Conservation (phyloP, 352 stramenopile genomes). For the Phytophthora aleatoria region DNA sequence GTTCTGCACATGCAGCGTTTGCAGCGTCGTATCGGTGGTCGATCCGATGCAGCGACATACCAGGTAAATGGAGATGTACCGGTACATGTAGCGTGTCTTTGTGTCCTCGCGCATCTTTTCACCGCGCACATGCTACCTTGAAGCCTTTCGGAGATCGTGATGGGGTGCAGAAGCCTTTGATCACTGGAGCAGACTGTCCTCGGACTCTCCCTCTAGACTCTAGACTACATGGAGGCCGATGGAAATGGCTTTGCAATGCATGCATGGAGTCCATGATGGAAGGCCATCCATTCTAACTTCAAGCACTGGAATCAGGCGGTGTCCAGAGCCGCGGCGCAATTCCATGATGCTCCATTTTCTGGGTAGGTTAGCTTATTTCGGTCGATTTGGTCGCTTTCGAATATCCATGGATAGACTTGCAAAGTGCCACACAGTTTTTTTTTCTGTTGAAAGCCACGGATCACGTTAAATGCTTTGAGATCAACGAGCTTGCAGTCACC, state of each 20-base stretch:
- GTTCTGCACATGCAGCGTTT: no score
- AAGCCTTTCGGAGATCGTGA: neutral
- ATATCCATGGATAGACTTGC: no score
- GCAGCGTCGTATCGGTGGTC: neutral
- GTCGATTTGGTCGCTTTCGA: neutral
- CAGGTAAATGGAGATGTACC: no score
- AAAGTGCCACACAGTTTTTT: no score
- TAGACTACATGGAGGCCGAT: no score
- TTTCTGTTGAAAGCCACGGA: no score
- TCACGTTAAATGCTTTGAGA: no score
- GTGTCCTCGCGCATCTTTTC: neutral
- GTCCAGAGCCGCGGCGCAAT: neutral
- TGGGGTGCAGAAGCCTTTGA: neutral
- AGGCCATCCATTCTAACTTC: neutral
- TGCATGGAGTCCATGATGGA: neutral
- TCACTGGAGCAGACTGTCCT: no score
- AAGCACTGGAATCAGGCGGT: neutral
- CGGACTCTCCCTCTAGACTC: neutral
- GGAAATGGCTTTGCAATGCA: neutral
- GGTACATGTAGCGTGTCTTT: neutral
- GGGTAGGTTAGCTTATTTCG: neutral
- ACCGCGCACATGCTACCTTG: neutral
- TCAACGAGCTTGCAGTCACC: no score
- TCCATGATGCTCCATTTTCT: neutral
- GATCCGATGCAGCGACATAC: neutral